Percentiles rank a stretch among this genome's conserved stretches.
Conservation (phyloP, 257 asterid genomes). For the Leptodermis oblonga region DNA sequence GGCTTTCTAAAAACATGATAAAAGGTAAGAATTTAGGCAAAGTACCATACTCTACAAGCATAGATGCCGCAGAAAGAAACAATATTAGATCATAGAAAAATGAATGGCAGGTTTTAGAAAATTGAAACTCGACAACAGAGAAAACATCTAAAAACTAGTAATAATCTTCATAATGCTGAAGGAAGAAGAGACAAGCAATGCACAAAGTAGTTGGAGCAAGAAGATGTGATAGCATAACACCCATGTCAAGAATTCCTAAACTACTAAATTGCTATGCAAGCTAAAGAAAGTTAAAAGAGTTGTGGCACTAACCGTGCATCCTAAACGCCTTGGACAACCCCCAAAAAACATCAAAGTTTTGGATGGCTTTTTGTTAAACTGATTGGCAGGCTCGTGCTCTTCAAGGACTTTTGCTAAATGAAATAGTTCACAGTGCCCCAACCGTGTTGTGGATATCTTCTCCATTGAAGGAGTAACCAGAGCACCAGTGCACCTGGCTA, state of each 20-base stretch:
- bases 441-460: conserved; percentile 55
- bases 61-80: background rate
- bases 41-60: background rate
- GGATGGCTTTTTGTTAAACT: conserved; percentile 63
- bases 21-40: background rate
- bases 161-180: background rate
- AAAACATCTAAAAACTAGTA: background rate
- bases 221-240: background rate
- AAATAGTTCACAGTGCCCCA: conserved; percentile 90
- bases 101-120: background rate
- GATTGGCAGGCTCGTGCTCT: conserved; percentile 67
- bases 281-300: conserved; percentile 14
- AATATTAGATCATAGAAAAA: background rate
- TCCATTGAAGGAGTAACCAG: conserved; percentile 72
- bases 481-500: conserved; percentile 93
- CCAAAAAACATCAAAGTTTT: conserved; percentile 93
- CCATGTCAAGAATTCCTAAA: background rate
- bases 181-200: background rate
- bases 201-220: background rate
- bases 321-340: conserved; percentile 93
- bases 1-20: background rate
- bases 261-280: background rate
- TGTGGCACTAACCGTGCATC: conserved; percentile 75
- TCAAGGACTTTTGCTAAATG: conserved; percentile 71
- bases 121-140: background rate